Evolutionary conservation across 2,329 filamentous ascomycete genomes (phyloP).

Genomic region (Gyromitra esculenta): DNA sequence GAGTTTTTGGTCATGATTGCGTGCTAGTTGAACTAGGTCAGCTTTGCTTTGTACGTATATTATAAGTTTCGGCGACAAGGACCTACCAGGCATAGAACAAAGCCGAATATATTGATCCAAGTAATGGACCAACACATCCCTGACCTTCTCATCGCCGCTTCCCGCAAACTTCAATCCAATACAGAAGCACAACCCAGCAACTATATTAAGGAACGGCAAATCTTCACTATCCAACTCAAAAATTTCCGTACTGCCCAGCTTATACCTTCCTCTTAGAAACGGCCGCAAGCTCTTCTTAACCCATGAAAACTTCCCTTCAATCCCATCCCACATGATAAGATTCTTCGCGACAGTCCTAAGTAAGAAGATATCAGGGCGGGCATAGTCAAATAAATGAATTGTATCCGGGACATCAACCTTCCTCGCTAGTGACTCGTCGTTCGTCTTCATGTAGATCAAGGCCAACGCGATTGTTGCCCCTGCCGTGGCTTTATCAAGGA

Average conservation of each 20-base stretch:
- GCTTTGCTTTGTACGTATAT: neutral
- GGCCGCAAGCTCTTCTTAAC: constrained; percentile 76
- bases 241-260: constrained; percentile 66
- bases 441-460: constrained; percentile 96
- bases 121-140: constrained; percentile 83
- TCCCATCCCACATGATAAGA: constrained; percentile 89
- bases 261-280: constrained; percentile 72
- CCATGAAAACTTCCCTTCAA: constrained; percentile 78
- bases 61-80: constrained; percentile 4
- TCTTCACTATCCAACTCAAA: constrained; percentile 78
- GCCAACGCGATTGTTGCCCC: constrained; percentile 91
- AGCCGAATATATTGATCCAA: constrained; percentile 87
- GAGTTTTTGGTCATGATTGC: constrained; percentile 83
- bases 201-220: constrained; percentile 90
- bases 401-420: constrained; percentile 96
- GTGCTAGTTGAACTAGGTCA: constrained; percentile 59
- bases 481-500: constrained; percentile 90
- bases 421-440: constrained; percentile 82
- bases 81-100: constrained; percentile 66
- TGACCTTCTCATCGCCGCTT: constrained; percentile 74
- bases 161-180: constrained; percentile 79
- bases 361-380: constrained; percentile 90
- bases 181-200: constrained; percentile 86
- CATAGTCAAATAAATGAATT: constrained; percentile 90
- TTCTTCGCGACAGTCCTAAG: constrained; percentile 89